A percentile compares a stretch with the other conserved stretches of the same genome.
Conservation (phyloP, 371 early-diverging fungal genomes). For the Nematocida minor region DNA sequence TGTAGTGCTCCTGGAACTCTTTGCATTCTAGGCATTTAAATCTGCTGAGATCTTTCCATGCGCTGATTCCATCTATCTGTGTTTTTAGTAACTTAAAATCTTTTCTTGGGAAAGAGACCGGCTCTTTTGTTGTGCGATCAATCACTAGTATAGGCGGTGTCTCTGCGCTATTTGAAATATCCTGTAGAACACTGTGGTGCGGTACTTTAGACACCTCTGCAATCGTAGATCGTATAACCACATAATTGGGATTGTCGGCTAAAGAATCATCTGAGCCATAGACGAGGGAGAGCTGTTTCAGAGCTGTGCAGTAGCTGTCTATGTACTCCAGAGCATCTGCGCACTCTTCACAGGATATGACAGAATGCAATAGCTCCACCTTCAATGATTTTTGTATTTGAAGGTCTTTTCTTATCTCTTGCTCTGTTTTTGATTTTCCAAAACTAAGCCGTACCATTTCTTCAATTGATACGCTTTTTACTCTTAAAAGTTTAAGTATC, state of each 20-base stretch:
- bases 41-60: not conserved
- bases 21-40: conserved; percentile 36
- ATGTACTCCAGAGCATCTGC: conserved; percentile 30
- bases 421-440: conserved; percentile 59
- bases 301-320: not conserved
- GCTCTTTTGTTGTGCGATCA: conserved; percentile 2
- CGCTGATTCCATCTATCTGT: not conserved
- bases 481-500: conserved; percentile 57
- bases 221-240: conserved; percentile 6
- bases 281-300: not conserved
- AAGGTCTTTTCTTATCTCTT: conserved; percentile 37
- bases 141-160: not conserved
- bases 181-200: not conserved
- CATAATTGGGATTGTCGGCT: not conserved
- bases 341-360: conserved; percentile 37
- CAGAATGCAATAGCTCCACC: not conserved
- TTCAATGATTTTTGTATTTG: conserved; percentile 41
- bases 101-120: conserved; percentile 8
- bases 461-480: conserved; percentile 58
- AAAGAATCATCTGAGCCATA: not conserved
- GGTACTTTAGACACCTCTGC: not conserved
- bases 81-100: conserved; percentile 1
- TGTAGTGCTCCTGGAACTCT: conserved; percentile 53
- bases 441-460: conserved; percentile 63
- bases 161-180: not conserved